These are phyloP conservation scores for Barnettozyma vustinii DNA, from an alignment of 805 yeast species.

Conservation along the genomic window DNA sequence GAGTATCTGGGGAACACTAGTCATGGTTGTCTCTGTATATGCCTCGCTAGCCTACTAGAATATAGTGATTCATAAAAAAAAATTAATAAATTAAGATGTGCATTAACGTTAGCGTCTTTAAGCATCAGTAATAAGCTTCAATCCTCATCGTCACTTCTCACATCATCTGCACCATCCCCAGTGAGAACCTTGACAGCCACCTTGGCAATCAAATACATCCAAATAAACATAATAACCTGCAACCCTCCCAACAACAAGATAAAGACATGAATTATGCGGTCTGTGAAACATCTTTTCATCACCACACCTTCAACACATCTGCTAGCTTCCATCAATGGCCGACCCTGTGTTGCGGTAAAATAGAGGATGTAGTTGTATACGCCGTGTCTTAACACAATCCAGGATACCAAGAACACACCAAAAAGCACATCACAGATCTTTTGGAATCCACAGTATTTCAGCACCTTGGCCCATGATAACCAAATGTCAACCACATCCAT, in stretches of 20 bases:
- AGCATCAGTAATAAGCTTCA: not conserved
- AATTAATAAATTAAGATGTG: not conserved
- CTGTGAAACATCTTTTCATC: conserved; percentile 45
- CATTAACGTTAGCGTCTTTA: not conserved
- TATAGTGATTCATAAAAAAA: not conserved
- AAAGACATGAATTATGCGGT: conserved; percentile 39
- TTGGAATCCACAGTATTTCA: conserved; percentile 64
- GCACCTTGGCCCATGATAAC: conserved; percentile 67
- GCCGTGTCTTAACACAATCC: conserved; percentile 73
- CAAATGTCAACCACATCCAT: conserved; percentile 84
- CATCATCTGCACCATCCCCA: conserved; percentile 80
- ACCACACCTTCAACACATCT: conserved; percentile 32
- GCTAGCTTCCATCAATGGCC: conserved; percentile 39
- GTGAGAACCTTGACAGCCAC: conserved; percentile 65
- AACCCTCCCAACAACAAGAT: conserved; percentile 54
- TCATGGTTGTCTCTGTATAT: conserved; percentile 62
- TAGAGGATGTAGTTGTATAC: conserved; percentile 61
- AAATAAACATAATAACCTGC: conserved; percentile 58
- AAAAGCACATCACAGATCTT: conserved; percentile 64
- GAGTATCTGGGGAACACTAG: conserved; percentile 61
- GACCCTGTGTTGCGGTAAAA: conserved; percentile 48
- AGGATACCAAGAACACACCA: conserved; percentile 54
- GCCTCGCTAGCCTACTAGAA: conserved; percentile 26
- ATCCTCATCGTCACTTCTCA: conserved; percentile 75
- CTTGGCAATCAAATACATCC: conserved; percentile 70